Evolutionary conservation across 345 rosid species (phyloP).

Genomic region (Geranium brycei): DNA sequence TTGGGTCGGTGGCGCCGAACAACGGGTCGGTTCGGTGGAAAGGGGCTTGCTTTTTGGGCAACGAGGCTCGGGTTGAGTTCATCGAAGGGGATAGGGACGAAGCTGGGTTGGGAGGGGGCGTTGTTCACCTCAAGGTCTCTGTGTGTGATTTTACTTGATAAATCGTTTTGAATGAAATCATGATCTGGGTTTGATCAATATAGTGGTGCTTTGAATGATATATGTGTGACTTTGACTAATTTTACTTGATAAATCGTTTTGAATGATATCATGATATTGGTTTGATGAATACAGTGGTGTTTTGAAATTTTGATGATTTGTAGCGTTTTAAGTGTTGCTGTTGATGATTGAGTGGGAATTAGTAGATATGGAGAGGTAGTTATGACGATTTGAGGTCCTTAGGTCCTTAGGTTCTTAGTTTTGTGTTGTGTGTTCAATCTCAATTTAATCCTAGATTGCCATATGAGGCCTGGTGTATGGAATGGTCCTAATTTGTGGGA

Average conservation of each 20-base stretch:
- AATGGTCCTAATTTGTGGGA: background rate
- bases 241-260: too few relatives aligned
- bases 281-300: background rate
- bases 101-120: constrained; percentile 68
- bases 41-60: constrained; percentile 81
- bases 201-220: too few relatives aligned
- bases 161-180: too few relatives aligned
- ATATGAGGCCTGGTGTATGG: background rate
- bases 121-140: constrained; percentile 61
- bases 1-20: constrained; percentile 57
- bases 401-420: background rate
- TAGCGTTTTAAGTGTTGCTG: too few relatives aligned
- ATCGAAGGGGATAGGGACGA: constrained; percentile 41
- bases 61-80: constrained; percentile 67
- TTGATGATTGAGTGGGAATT: too few relatives aligned
- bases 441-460: background rate
- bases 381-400: background rate
- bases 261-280: too few relatives aligned
- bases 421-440: background rate
- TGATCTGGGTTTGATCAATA: too few relatives aligned
- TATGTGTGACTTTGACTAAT: too few relatives aligned
- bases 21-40: constrained; percentile 65
- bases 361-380: background rate
- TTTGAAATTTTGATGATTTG: too few relatives aligned
- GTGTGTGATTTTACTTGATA: too few relatives aligned